A percentile compares a stretch with the other conserved stretches of the same genome.
Evolutionary conservation across 768 basidiomycete genomes (phyloP).

Genomic region (Naganishia vishniacii): DNA sequence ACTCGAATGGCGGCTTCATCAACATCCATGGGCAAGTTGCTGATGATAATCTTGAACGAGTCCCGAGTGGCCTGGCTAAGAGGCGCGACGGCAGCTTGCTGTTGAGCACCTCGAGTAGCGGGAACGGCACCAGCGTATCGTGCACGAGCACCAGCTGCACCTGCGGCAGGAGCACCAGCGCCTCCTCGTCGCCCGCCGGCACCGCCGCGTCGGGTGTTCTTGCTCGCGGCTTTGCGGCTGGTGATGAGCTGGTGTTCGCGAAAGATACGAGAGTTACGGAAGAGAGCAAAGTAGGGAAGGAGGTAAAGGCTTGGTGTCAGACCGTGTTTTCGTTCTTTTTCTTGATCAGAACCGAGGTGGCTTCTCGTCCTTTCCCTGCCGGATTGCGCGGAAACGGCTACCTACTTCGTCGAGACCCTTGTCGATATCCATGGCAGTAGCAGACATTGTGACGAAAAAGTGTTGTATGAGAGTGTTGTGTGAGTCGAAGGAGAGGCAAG

Average conservation of each 20-base stretch:
- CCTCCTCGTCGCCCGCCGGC: slow-evolving; percentile 34
- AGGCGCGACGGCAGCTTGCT: slow-evolving; percentile 27
- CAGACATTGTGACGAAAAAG: slow-evolving; percentile 22
- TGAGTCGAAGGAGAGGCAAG: neutral
- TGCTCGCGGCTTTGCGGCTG: slow-evolving; percentile 4
- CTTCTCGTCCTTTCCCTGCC: neutral
- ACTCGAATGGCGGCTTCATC: slow-evolving; percentile 92
- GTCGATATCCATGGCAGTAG: slow-evolving; percentile 30
- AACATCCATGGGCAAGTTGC: slow-evolving; percentile 86
- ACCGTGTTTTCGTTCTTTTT: slow-evolving; percentile 1
- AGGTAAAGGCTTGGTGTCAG: slow-evolving; percentile 16
- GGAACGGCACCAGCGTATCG: slow-evolving; percentile 49
- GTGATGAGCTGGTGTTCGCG: slow-evolving; percentile 39
- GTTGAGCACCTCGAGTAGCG: slow-evolving; percentile 26
- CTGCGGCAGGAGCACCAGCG: slow-evolving; percentile 44
- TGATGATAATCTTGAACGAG: slow-evolving; percentile 90
- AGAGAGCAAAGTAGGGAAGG: neutral
- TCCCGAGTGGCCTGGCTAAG: slow-evolving; percentile 38
- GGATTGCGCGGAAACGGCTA: slow-evolving; percentile 5
- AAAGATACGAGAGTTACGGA: neutral
- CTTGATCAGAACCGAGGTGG: neutral
- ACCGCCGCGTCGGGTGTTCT: slow-evolving; percentile 34
- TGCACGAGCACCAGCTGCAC: slow-evolving; percentile 41
- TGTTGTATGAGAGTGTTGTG: neutral
- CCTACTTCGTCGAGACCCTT: slow-evolving; percentile 27